phyloP scores from a whole-genome alignment of 441 rosid species.

The Capsella rubella region DNA sequence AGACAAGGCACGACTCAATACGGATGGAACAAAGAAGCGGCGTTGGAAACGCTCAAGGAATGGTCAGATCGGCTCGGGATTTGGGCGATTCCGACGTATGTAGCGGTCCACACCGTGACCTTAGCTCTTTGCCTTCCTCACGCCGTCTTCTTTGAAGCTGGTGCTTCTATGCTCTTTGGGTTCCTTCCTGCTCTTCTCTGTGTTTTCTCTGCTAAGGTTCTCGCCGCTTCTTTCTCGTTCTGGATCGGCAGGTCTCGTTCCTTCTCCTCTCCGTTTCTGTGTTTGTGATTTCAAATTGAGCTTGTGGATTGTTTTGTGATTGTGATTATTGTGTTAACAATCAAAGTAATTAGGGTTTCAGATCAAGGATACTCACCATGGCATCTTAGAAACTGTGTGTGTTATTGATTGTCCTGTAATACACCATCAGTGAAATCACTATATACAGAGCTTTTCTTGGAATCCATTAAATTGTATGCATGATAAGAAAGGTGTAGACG shows the following conservation, averaged over 20 bases:
- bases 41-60: constrained; percentile 51
- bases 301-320: neutral
- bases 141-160: constrained; percentile 93
- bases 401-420: neutral
- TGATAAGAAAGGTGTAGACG: neutral
- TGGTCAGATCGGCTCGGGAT: constrained; percentile 76
- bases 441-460: neutral
- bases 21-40: constrained; percentile 71
- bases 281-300: neutral
- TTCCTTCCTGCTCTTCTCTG: constrained; percentile 81
- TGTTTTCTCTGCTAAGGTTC: constrained; percentile 77
- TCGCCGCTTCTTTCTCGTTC: constrained; percentile 93
- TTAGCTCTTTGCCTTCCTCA: constrained; percentile 81
- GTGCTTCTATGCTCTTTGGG: constrained; percentile 81
- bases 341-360: neutral
- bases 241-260: constrained; percentile 78
- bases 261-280: neutral
- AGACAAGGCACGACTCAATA: constrained; percentile 51
- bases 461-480: neutral
- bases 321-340: too few species aligned
- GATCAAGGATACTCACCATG: neutral
- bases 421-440: neutral
- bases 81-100: constrained; percentile 86
- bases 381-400: neutral
- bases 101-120: constrained; percentile 74